Percentiles rank a stretch among this genome's conserved stretches.
Conservation (phyloP, 257 asterid genomes). For the Henckelia pumila region DNA sequence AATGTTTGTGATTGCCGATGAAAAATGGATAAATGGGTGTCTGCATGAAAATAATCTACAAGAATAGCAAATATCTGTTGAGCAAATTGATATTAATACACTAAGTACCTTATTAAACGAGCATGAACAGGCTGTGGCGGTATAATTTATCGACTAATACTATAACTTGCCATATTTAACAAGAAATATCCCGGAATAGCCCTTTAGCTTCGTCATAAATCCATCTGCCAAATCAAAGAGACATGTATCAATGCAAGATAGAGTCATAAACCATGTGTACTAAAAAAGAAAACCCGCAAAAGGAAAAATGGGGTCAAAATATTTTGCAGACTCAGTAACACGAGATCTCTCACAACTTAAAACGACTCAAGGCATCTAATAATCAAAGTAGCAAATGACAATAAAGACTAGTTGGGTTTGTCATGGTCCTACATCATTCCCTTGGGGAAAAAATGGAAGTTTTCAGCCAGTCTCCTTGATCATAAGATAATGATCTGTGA, state of each 20-base stretch:
- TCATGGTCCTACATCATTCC: background rate
- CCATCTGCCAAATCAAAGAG: conserved; percentile 61
- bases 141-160: conserved; percentile 22
- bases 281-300: background rate
- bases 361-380: background rate
- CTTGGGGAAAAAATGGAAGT: background rate
- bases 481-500: background rate
- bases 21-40: background rate
- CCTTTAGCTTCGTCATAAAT: conserved; percentile 89
- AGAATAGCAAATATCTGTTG: conserved; percentile 1
- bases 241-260: background rate
- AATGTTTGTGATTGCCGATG: background rate
- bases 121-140: conserved; percentile 12
- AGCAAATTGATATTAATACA: background rate
- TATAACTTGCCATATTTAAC: conserved; percentile 30
- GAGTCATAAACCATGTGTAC: background rate
- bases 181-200: conserved; percentile 79
- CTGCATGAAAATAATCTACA: background rate
- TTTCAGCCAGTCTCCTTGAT: conserved; percentile 1
- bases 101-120: conserved; percentile 16
- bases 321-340: background rate
- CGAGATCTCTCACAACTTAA: background rate
- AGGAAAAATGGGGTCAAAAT: background rate
- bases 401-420: background rate
- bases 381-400: conserved; percentile 4